phyloP scores from a whole-genome alignment of 2,329 filamentous ascomycete species.

The Cordyceps cicadae region DNA sequence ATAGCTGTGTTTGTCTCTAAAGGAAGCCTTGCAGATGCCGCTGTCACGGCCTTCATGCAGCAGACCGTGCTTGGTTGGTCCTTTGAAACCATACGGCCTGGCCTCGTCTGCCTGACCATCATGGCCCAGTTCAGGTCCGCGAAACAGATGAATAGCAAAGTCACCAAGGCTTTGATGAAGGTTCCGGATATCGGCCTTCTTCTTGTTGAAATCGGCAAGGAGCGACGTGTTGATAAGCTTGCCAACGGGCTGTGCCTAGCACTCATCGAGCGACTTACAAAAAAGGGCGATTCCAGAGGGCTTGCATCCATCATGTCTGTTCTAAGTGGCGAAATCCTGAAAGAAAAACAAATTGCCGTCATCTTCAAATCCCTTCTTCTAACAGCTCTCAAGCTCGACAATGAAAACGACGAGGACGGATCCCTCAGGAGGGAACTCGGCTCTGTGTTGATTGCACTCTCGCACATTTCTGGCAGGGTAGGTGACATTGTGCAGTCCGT shows the following conservation, averaged over 20 bases:
- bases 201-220: conserved; percentile 52
- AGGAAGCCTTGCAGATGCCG: conserved; percentile 65
- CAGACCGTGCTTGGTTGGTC: conserved; percentile 74
- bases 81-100: conserved; percentile 61
- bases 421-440: conserved; percentile 56
- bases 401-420: conserved; percentile 45
- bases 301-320: conserved; percentile 54
- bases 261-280: conserved; percentile 52
- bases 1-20: conserved; percentile 79
- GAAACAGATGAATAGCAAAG: conserved; percentile 58
- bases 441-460: conserved; percentile 57
- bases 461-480: conserved; percentile 48
- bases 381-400: conserved; percentile 49
- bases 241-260: conserved; percentile 64
- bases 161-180: conserved; percentile 61
- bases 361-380: conserved; percentile 58
- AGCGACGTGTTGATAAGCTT: conserved; percentile 62
- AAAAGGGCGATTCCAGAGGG: conserved; percentile 48
- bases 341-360: conserved; percentile 54
- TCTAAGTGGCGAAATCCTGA: conserved; percentile 51
- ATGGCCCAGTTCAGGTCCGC: conserved; percentile 71
- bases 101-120: conserved; percentile 71
- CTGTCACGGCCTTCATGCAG: conserved; percentile 84
- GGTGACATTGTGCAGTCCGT: conserved; percentile 59
- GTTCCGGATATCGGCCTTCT: conserved; percentile 51